phyloP scores from a whole-genome alignment of 192 early-diverging fungal species.

The Linnemannia exigua region DNA sequence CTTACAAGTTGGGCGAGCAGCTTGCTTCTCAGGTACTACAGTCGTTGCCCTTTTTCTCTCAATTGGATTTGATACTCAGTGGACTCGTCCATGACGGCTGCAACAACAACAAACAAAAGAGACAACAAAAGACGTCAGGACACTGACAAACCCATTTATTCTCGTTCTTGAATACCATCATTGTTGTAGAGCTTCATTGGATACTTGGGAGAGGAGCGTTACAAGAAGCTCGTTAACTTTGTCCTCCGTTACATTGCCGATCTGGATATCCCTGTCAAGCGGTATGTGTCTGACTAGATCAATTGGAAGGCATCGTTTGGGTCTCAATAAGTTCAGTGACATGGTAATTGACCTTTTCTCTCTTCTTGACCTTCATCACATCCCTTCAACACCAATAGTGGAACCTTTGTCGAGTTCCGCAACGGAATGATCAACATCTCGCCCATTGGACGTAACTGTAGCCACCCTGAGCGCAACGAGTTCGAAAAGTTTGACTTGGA shows the following conservation, averaged over 20 bases:
- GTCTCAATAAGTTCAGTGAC: background rate
- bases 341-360: background rate
- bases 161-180: background rate
- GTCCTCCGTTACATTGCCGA: slow-evolving; percentile 95
- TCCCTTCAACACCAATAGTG: slow-evolving; percentile 63
- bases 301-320: background rate
- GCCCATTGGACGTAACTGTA: slow-evolving; percentile 96
- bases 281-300: slow-evolving; percentile 62
- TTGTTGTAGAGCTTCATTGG: slow-evolving; percentile 87
- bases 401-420: slow-evolving; percentile 98
- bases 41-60: background rate
- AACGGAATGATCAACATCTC: slow-evolving; percentile 99
- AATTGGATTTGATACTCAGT: background rate
- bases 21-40: slow-evolving; percentile 74
- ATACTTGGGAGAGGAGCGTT: slow-evolving; percentile 93
- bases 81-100: background rate
- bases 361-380: background rate
- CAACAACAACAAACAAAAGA: background rate
- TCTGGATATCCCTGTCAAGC: slow-evolving; percentile 93
- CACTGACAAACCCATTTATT: background rate
- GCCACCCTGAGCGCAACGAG: slow-evolving; percentile 88
- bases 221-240: slow-evolving; percentile 94
- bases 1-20: slow-evolving; percentile 82
- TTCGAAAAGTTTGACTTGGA: slow-evolving; percentile 93
- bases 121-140: background rate